Conservation (phyloP, 148 eudicot species). For the Limonium bicolor region DNA sequence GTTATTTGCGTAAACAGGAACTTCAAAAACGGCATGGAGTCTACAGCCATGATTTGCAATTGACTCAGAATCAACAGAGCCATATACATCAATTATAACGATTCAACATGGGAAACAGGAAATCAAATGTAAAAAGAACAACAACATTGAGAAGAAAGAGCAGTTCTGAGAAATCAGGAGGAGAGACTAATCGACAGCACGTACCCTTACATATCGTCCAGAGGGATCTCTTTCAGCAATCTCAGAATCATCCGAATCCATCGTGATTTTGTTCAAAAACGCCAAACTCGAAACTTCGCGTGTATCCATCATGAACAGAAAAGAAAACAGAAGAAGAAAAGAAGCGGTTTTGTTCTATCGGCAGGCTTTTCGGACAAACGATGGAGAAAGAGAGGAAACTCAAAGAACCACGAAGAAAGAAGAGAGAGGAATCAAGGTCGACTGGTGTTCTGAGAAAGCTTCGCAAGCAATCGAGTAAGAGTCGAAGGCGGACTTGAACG, state of each 20-base stretch:
- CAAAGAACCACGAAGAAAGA: constrained; percentile 7
- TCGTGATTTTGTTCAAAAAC: constrained; percentile 2
- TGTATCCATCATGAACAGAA: constrained; percentile 3
- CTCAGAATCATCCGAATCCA: constrained; percentile 21
- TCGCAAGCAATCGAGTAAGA: constrained; percentile 66
- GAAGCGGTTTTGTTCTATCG: background rate
- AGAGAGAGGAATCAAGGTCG: constrained; percentile 1
- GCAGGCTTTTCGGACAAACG: background rate
- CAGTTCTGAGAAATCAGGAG: background rate
- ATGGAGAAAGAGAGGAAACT: background rate
- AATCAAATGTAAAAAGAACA: background rate
- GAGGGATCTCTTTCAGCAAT: constrained; percentile 40
- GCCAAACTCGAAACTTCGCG: constrained; percentile 12
- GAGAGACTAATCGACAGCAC: background rate
- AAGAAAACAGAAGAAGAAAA: background rate
- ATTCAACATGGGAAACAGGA: background rate
- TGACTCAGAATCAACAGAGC: background rate
- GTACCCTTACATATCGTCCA: constrained; percentile 44
- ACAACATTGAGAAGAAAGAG: background rate
- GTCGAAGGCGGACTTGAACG: constrained; percentile 39
- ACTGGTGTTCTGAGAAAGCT: constrained; percentile 47
- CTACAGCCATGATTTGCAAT: background rate
- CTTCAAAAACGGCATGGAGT: no score
- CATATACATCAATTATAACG: no score
- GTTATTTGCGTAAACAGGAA: background rate